Percentiles rank a stretch among this genome's conserved stretches.
These are phyloP conservation scores for Alternaria brassicicola DNA, from an alignment of 2,329 filamentous ascomycete genomes.

Conservation along the genomic window DNA sequence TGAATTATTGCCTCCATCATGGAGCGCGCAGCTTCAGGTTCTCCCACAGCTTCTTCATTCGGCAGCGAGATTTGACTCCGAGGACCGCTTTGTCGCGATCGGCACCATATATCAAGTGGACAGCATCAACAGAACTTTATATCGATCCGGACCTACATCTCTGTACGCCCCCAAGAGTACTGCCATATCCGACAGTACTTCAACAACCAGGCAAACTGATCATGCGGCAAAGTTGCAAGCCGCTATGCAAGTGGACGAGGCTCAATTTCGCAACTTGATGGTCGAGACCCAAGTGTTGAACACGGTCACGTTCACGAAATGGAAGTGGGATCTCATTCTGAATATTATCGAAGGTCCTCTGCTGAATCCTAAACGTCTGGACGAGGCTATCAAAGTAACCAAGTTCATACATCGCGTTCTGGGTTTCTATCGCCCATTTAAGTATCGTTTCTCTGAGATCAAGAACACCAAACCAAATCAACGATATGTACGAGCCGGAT, in stretches of 20 bases:
- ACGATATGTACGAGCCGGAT: conserved; percentile 89
- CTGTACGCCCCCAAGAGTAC: conserved; percentile 41
- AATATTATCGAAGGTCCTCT: conserved; percentile 92
- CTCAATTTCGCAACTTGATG: conserved; percentile 66
- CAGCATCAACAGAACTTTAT: conserved; percentile 91
- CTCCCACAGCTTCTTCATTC: conserved; percentile 83
- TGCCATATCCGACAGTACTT: conserved; percentile 23
- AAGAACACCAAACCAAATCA: conserved; percentile 92
- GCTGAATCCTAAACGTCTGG: conserved; percentile 86
- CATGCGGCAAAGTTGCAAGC: conserved; percentile 59
- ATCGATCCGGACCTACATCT: conserved; percentile 69
- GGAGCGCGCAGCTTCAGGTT: conserved; percentile 85
- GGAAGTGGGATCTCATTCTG: conserved; percentile 95
- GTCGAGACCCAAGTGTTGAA: conserved; percentile 85
- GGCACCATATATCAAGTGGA: conserved; percentile 97
- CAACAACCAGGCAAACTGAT: conserved; percentile 50
- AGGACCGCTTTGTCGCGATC: conserved; percentile 79
- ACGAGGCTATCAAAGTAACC: conserved; percentile 91
- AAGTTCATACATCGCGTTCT: conserved; percentile 96
- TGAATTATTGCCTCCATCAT: conserved; percentile 78
- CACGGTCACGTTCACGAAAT: conserved; percentile 90
- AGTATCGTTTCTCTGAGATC: conserved; percentile 89
- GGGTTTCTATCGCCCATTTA: conserved; percentile 96
- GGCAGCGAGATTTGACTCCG: conserved; percentile 72
- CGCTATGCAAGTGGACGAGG: conserved; percentile 67